A percentile compares a stretch with the other conserved stretches of the same genome.
Evolutionary conservation across 345 rosid genomes (phyloP).

Genomic region (Pelargonium nanum): DNA sequence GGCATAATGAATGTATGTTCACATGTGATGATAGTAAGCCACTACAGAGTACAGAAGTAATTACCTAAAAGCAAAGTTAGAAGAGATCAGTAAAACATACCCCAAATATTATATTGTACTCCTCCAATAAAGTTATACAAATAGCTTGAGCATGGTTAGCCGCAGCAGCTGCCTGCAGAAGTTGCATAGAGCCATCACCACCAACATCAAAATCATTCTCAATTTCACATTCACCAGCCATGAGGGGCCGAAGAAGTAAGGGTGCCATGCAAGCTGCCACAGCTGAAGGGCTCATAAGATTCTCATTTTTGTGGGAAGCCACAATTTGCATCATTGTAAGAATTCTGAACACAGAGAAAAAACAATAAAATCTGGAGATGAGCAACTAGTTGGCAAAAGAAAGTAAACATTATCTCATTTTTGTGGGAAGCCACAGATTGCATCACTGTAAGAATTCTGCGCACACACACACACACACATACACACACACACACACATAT

Average conservation of each 20-base stretch:
- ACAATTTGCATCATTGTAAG: slow-evolving; percentile 83
- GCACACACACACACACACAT: too few relatives aligned
- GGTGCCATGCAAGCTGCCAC: slow-evolving; percentile 99
- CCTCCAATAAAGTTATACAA: slow-evolving; percentile 76
- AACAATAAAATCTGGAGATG: slow-evolving; percentile 6
- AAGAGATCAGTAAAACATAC: slow-evolving; percentile 35
- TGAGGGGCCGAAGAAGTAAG: slow-evolving; percentile 94
- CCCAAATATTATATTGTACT: slow-evolving; percentile 74
- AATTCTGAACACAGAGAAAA: slow-evolving; percentile 48
- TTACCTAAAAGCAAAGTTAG: neutral
- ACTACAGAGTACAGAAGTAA: slow-evolving; percentile 3
- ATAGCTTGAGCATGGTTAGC: slow-evolving; percentile 99
- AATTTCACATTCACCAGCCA: slow-evolving; percentile 92
- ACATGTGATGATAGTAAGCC: slow-evolving; percentile 1
- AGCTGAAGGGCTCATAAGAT: slow-evolving; percentile 93
- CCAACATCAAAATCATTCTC: slow-evolving; percentile 86
- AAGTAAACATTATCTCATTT: neutral
- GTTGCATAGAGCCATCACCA: slow-evolving; percentile 89
- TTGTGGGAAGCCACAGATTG: neutral
- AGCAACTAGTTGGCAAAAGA: neutral
- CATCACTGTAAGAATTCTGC: too few relatives aligned
- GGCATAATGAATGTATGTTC: too few relatives aligned
- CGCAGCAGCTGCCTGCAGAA: slow-evolving; percentile 96
- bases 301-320: slow-evolving; percentile 64
- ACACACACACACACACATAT: too few relatives aligned